These are phyloP conservation scores for Xerocomellus intermedius DNA, from an alignment of 768 basidiomycete genomes.

Conservation along the genomic window DNA sequence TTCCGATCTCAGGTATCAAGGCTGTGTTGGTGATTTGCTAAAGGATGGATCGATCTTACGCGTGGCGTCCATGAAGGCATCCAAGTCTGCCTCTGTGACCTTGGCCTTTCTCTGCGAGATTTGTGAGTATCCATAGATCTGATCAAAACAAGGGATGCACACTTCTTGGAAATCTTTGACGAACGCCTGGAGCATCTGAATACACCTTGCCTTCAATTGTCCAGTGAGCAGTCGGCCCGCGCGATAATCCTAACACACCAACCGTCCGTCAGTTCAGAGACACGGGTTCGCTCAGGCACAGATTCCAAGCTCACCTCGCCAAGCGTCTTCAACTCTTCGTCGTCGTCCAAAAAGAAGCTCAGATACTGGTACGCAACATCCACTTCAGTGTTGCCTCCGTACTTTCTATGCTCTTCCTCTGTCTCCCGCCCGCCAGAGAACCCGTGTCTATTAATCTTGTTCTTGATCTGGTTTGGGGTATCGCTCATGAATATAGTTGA, in stretches of 20 bases:
- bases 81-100: conserved; percentile 74
- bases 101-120: conserved; percentile 65
- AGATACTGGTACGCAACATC: conserved; percentile 96
- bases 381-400: conserved; percentile 92
- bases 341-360: conserved; percentile 93
- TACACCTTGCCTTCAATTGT: conserved; percentile 87
- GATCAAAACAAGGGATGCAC: conserved; percentile 10
- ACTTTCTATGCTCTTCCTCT: conserved; percentile 87
- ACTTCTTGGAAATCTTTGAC: conserved; percentile 87
- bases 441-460: conserved; percentile 94
- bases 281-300: too few relatives aligned
- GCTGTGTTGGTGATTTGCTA: conserved; percentile 33
- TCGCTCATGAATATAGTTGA: conserved; percentile 97
- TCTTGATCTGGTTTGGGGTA: conserved; percentile 89
- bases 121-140: conserved; percentile 1
- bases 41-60: conserved; percentile 69
- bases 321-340: conserved; percentile 76
- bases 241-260: conserved; percentile 74
- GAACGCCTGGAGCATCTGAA: conserved; percentile 76
- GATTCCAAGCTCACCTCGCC: conserved; percentile 52
- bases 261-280: background rate
- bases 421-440: conserved; percentile 95
- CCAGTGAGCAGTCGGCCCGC: conserved; percentile 85
- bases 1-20: background rate
- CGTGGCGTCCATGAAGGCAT: conserved; percentile 75